phyloP scores from a whole-genome alignment of 1,139 yeast species.

The Candida tetrigidarum region DNA sequence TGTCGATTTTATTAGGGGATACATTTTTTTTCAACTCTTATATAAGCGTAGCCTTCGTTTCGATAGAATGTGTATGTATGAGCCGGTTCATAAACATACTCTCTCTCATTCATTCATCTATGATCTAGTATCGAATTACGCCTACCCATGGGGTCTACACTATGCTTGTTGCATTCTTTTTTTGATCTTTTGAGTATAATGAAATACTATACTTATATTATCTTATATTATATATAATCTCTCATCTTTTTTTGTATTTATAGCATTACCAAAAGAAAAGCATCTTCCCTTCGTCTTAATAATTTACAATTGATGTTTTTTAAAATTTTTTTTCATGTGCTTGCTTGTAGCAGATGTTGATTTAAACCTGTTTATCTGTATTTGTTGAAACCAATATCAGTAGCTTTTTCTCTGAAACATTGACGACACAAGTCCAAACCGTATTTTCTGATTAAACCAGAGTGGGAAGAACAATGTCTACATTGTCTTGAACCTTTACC shows the following conservation, averaged over 20 bases:
- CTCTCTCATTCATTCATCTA: no score
- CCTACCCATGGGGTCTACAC: no score
- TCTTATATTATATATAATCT: slow-evolving; percentile 1
- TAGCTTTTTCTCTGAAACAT: slow-evolving; percentile 99
- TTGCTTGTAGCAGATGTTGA: background rate
- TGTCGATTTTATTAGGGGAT: slow-evolving; percentile 59
- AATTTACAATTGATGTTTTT: slow-evolving; percentile 7
- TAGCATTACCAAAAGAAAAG: slow-evolving; percentile 1
- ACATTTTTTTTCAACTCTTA: no score
- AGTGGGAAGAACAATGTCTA: slow-evolving; percentile 99
- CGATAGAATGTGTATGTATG: background rate
- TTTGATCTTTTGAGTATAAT: background rate
- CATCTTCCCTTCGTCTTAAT: slow-evolving; percentile 2
- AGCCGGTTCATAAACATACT: no score
- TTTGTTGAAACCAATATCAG: slow-evolving; percentile 99
- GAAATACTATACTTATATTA: slow-evolving; percentile 2
- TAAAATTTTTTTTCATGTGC: no score
- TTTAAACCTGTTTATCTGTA: slow-evolving; percentile 68
- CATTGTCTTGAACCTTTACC: slow-evolving; percentile 99
- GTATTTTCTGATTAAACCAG: slow-evolving; percentile 99
- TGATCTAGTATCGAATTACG: no score
- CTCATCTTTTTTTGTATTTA: background rate
- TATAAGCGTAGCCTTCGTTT: no score
- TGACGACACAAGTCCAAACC: slow-evolving; percentile 99
- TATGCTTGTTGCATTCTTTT: no score